These are phyloP conservation scores for Bolboschoenoplectus hybrid DNA, from an alignment of 202 grass and related monocot genomes.

Conservation along the genomic window DNA sequence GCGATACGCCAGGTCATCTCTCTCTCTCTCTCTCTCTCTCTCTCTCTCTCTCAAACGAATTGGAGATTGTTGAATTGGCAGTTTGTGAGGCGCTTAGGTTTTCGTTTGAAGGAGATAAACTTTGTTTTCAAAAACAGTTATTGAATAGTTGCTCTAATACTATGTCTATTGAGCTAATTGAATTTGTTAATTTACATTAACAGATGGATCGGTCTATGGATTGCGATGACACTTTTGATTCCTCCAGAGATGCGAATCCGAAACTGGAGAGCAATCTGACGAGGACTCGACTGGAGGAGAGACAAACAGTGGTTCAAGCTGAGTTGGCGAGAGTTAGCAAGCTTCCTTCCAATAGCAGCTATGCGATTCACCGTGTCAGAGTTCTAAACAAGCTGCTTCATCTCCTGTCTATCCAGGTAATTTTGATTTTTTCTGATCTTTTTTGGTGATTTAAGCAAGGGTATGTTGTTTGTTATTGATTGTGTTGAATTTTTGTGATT, in stretches of 20 bases:
- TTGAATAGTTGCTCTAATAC: background rate
- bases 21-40: conserved; percentile 9
- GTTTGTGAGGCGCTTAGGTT: background rate
- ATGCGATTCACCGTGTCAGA: conserved; percentile 71
- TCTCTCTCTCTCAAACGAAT: background rate
- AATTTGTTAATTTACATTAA: background rate
- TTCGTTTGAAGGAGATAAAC: no score
- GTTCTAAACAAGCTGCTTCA: conserved; percentile 82
- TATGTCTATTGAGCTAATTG: background rate
- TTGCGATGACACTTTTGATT: background rate
- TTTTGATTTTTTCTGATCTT: background rate
- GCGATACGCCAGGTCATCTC: background rate
- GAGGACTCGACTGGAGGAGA: conserved; percentile 42
- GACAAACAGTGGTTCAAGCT: conserved; percentile 48
- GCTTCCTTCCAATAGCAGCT: conserved; percentile 71
- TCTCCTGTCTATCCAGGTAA: conserved; percentile 68
- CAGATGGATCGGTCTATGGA: conserved; percentile 7
- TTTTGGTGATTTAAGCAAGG: background rate
- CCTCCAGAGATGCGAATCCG: background rate
- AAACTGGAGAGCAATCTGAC: background rate
- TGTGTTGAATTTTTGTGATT: background rate
- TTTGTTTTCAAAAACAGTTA: no score
- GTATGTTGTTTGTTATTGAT: background rate
- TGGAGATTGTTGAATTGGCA: background rate
- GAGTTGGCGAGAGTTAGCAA: conserved; percentile 60